Conservation (phyloP, 768 basidiomycete species). For the Lactarius psammicola region DNA sequence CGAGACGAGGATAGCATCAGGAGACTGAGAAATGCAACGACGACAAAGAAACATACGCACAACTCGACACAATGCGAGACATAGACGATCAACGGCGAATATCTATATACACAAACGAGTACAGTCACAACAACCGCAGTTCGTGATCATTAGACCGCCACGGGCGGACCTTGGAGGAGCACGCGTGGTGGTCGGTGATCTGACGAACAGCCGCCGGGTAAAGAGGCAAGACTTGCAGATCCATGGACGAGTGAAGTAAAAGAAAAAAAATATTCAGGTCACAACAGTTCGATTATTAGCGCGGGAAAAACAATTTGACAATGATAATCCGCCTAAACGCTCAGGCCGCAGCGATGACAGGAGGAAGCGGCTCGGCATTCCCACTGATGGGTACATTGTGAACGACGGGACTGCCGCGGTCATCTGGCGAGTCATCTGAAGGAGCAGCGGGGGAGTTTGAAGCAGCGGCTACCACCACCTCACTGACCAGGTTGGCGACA, state of each 20-base stretch:
- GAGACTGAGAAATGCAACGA: background rate
- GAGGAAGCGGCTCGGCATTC: conserved; percentile 23
- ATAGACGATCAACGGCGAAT: background rate
- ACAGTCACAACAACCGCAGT: conserved; percentile 12
- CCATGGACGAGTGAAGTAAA: background rate
- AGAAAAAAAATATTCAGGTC: background rate
- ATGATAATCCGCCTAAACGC: background rate
- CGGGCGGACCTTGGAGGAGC: conserved; percentile 17
- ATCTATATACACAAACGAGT: background rate
- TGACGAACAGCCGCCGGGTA: background rate
- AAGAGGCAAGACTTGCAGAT: background rate
- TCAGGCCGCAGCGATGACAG: conserved; percentile 29
- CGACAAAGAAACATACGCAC: background rate
- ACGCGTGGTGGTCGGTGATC: conserved; percentile 23
- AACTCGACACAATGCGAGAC: background rate
- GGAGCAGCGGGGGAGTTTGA: background rate
- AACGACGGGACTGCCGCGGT: conserved; percentile 20
- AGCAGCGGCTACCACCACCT: background rate
- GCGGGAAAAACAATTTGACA: background rate
- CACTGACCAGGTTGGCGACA: conserved; percentile 2
- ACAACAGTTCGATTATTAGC: conserved; percentile 8
- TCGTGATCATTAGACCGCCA: conserved; percentile 25
- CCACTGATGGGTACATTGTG: conserved; percentile 10
- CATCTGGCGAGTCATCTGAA: conserved; percentile 16
- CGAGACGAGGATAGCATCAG: background rate